Evolutionary conservation across 1,284 basidiomycete genomes (phyloP), one percentile per base, ranked within the genome.

Genomic region (Fomitopsis betulina): DNA sequence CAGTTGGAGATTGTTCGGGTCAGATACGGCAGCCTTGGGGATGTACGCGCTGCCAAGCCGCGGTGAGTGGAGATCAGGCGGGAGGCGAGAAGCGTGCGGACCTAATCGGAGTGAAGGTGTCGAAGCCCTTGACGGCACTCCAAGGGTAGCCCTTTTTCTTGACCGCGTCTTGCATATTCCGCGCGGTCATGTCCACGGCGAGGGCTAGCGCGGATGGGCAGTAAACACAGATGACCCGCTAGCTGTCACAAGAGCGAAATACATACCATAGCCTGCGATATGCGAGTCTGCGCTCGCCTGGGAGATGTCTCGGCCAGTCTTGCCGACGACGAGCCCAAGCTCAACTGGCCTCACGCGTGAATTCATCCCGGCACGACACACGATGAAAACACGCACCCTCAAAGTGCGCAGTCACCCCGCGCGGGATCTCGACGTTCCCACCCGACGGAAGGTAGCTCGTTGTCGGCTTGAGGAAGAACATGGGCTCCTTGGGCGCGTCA

Each of bases 391-490:
- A 69, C 78, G 23, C 38, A 93, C 94, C 93, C 84, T 98, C 96
- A 70, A 97, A 89, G 70, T 98, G 96, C 30, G 89, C 89, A 6
- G 87, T 69, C 47, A 96, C 82, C 23, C 95, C 96, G 43, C 73
- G 76, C 3, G 96, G 96, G 53, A 98, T 91, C 77, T 98, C 92
- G 27, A 98, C 78, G 37, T 84, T 82, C 1, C 88, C 89, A 0
- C 89, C 89, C 6, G 84, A 84, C n/a, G 80, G 72, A 27, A 98
- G 68, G 71, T 96, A 98, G 68, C 91, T 93, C 3, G 89, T 86
- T 2, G 96, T 98, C 5, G 96, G 96, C 76, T 99, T 99, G 42
- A 98, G 78, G 80, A 98, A 99, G 83, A 98, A 97, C 82, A 99
- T 98, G 0, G 96, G 96, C 71, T 98, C 95, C 69, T 89, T 93